Percentiles rank a stretch among this genome's conserved stretches.
Evolutionary conservation across 208 protist genomes (phyloP).

Genomic region (Acanthamoeba triangularis): DNA sequence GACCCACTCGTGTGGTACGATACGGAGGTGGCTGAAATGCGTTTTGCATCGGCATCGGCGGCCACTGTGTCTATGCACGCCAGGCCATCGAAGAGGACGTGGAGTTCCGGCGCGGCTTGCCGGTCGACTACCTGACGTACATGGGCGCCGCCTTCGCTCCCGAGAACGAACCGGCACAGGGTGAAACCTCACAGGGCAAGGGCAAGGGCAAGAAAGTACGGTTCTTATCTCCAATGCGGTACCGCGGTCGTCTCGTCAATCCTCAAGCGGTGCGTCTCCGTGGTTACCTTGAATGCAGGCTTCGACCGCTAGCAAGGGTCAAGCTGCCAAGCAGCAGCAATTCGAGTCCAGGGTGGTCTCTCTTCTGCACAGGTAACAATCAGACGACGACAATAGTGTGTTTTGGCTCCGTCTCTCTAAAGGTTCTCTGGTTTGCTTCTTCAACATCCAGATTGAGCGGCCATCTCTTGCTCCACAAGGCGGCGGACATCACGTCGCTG

Average conservation of each 20-base stretch:
- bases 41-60: slow-evolving; percentile 16
- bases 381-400: too few species aligned
- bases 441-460: background rate
- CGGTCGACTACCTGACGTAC: slow-evolving; percentile 59
- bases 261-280: background rate
- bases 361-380: background rate
- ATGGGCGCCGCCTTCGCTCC: slow-evolving; percentile 22
- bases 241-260: background rate
- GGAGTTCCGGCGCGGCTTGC: slow-evolving; percentile 82
- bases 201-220: background rate
- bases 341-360: background rate
- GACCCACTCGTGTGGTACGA: background rate
- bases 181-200: background rate
- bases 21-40: background rate
- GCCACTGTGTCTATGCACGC: background rate
- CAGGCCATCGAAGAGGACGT: slow-evolving; percentile 85
- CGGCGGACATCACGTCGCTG: slow-evolving; percentile 32
- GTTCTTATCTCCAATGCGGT: too few species aligned
- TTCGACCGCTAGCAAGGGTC: background rate
- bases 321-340: slow-evolving; percentile 27
- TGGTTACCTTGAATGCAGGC: too few species aligned
- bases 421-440: too few species aligned
- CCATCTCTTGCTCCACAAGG: slow-evolving; percentile 57
- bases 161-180: background rate
- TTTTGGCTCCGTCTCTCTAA: background rate